Evolutionary conservation across 805 yeast species (phyloP).

Genomic region (Blastobotrys parvus): DNA sequence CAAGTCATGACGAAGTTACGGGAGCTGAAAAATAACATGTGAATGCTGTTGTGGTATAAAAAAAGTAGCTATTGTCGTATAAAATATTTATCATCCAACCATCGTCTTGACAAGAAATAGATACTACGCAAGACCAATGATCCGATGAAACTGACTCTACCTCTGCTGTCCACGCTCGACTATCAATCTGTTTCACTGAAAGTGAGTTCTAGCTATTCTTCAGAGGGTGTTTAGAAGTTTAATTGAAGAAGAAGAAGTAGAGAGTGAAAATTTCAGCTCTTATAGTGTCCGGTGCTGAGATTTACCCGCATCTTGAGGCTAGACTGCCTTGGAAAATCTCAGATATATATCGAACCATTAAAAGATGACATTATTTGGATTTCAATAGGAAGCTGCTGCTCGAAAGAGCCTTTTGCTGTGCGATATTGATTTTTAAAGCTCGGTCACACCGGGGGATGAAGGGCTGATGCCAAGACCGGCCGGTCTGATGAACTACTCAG

Average conservation of each 20-base stretch:
- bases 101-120: background rate
- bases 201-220: slow-evolving; percentile 34
- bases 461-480: too few relatives aligned
- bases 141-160: slow-evolving; percentile 21
- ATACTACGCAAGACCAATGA: background rate
- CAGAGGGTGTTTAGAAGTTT: slow-evolving; percentile 3
- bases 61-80: background rate
- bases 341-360: too few relatives aligned
- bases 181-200: slow-evolving; percentile 22
- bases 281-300: too few relatives aligned
- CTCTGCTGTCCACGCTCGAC: slow-evolving; percentile 48
- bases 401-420: too few relatives aligned
- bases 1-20: slow-evolving; percentile 69
- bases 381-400: too few relatives aligned
- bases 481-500: too few relatives aligned
- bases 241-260: slow-evolving; percentile 1
- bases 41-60: background rate
- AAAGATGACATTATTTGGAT: too few relatives aligned
- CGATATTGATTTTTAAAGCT: too few relatives aligned
- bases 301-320: too few relatives aligned
- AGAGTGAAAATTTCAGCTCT: slow-evolving; percentile 3
- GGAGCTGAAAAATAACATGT: slow-evolving; percentile 54
- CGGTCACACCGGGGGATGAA: too few relatives aligned
- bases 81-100: background rate
- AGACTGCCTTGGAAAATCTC: too few relatives aligned